Evolutionary conservation across 495 filamentous ascomycete species (phyloP).

Genomic region (Terfezia boudieri): DNA sequence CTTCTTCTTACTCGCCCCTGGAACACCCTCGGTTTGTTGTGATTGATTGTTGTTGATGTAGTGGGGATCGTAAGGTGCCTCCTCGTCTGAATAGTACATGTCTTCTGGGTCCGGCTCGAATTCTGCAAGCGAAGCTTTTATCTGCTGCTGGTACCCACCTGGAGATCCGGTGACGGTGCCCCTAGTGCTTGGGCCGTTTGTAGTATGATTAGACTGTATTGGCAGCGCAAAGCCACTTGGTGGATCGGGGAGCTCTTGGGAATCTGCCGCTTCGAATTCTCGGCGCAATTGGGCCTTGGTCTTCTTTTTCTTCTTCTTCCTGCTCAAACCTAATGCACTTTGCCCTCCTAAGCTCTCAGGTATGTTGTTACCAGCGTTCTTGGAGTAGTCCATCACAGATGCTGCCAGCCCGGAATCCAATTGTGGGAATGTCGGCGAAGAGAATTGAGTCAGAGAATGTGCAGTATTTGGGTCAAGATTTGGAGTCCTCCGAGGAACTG

Average conservation of each 20-base stretch:
- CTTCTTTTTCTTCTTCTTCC: slow-evolving; percentile 21
- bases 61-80: slow-evolving; percentile 25
- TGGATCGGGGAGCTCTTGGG: slow-evolving; percentile 3
- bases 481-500: slow-evolving; percentile 34
- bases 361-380: slow-evolving; percentile 14
- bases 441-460: neutral
- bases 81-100: slow-evolving; percentile 27
- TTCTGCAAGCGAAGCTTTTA: slow-evolving; percentile 13
- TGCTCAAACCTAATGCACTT: neutral
- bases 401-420: slow-evolving; percentile 1
- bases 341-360: slow-evolving; percentile 1
- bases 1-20: slow-evolving; percentile 31
- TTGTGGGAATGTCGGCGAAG: slow-evolving; percentile 4
- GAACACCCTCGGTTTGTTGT: slow-evolving; percentile 9
- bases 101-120: slow-evolving; percentile 21
- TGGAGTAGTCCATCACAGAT: slow-evolving; percentile 18
- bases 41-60: slow-evolving; percentile 15
- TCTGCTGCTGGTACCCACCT: slow-evolving; percentile 14
- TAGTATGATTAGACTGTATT: slow-evolving; percentile 14
- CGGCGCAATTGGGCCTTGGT: slow-evolving; percentile 2
- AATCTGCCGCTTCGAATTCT: slow-evolving; percentile 4
- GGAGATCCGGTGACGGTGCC: neutral
- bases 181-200: slow-evolving; percentile 8
- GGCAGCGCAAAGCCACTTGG: neutral
- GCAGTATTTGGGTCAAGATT: slow-evolving; percentile 25